Base-by-base conservation (phyloP, 2,329 filamentous ascomycete species). In the Colletotrichum caudatum region DNA sequence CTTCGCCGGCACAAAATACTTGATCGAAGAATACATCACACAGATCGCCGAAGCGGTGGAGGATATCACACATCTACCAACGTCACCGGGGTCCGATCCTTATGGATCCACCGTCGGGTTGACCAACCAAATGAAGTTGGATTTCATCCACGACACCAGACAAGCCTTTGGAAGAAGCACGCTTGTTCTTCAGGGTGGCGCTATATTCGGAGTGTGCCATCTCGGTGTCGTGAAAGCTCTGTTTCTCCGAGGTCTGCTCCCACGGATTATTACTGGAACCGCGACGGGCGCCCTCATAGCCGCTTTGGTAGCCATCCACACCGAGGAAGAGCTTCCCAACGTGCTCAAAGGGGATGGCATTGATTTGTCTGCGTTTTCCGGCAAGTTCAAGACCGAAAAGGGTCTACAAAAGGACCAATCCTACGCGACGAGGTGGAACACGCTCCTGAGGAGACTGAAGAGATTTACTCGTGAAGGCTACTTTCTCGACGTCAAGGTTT, bases 201-300 rank as follows among this genome's bases (percentile, higher is more conserved):
- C 94, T 53, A 95, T 97, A 69, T 97, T 98, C 77, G 95, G 95
- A 2, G 83, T 97, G 12, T 97, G 94, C 76, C 95, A 98, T 80
- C 81, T 98, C 5, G 95, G 95, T 8, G 94, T 98, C 7, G 93
- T 97, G 50, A 97, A 95, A 78, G 94, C 94, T 2, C 84, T 98
- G 51, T 93, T 95, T 81, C 82, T 94, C 46, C 89, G 93, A 37
- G 93, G 93, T 0, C 83, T 98, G 20, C 85, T 98, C 57, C 95
- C 96, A 5, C 89, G 94, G 54, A 97, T 98, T 76, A 95, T 98
- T 76, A 94, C 94, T 0, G 95, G 95, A 11, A 97, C 94, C 1
- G 95, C 93, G 5, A 97, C 94, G 0, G 95, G 95, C 18, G 95
- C 95, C 11, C 84, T 98, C 76, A 95, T 97, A 74, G 95, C 94